A percentile compares a stretch with the other conserved stretches of the same genome.
phyloP scores from a whole-genome alignment of 306 rosid genomes.

The Vigna reflexopilosa region DNA sequence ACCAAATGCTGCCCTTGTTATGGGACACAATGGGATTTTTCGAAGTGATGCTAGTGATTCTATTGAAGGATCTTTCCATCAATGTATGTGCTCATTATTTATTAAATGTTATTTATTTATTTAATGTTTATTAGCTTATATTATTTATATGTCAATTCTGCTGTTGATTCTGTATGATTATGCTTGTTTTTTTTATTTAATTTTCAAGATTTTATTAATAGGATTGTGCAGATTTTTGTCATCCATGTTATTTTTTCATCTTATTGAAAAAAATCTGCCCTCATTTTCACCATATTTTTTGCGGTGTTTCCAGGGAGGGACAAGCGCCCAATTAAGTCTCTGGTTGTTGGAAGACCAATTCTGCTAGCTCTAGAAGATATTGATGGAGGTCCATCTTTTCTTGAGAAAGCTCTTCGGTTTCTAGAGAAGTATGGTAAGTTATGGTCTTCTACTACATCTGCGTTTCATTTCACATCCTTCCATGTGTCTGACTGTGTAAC shows the following conservation, averaged over 20 bases:
- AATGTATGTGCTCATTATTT: conserved; percentile 66
- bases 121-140: conserved; percentile 39
- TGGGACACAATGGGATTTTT: conserved; percentile 97
- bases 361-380: conserved; percentile 97
- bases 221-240: conserved; percentile 1
- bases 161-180: conserved; percentile 7
- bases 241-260: not conserved
- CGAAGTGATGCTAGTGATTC: conserved; percentile 81
- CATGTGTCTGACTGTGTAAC: conserved; percentile 11
- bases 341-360: conserved; percentile 99
- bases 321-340: conserved; percentile 89
- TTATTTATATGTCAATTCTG: conserved; percentile 2
- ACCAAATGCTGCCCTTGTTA: conserved; percentile 98
- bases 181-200: conserved; percentile 6
- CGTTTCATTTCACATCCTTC: conserved; percentile 23
- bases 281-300: conserved; percentile 33
- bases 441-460: conserved; percentile 31
- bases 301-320: conserved; percentile 77
- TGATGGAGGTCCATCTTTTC: conserved; percentile 99
- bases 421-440: conserved; percentile 87
- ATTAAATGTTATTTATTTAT: not conserved
- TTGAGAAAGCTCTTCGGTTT: conserved; percentile 94
- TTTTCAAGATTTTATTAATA: conserved; percentile 14
- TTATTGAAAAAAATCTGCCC: not conserved
- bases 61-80: conserved; percentile 91